Conservation (phyloP, 2,329 filamentous ascomycete species). For the Zymoseptoria crescenta region DNA sequence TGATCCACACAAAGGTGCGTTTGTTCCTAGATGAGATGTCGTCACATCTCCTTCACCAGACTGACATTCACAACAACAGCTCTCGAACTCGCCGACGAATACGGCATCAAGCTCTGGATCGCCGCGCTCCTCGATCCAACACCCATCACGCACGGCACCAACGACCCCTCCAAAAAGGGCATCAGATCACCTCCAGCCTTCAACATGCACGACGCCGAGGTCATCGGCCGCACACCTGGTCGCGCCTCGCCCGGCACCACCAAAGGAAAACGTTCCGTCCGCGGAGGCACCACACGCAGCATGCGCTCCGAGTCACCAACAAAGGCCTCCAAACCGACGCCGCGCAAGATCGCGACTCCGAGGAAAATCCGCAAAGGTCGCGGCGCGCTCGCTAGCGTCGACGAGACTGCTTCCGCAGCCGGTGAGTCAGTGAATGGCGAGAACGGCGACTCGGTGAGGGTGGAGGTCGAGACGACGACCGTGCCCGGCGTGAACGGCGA, state of each 20-base stretch:
- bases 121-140: conserved; percentile 83
- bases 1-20: conserved; percentile 59
- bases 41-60: conserved; percentile 1
- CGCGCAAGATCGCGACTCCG: conserved; percentile 44
- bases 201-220: conserved; percentile 31
- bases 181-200: conserved; percentile 79
- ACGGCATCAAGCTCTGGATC: conserved; percentile 79
- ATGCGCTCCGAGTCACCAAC: conserved; percentile 53
- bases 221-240: conserved; percentile 19
- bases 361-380: conserved; percentile 44
- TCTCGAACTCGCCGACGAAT: conserved; percentile 75
- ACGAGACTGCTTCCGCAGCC: conserved; percentile 21
- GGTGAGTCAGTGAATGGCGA: conserved; percentile 18
- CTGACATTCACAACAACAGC: conserved; percentile 44
- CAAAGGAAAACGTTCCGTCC: conserved; percentile 18
- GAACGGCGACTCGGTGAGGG: conserved; percentile 44
- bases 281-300: conserved; percentile 39
- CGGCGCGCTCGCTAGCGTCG: conserved; percentile 27
- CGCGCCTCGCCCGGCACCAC: conserved; percentile 12
- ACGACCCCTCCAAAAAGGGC: conserved; percentile 50
- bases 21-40: conserved; percentile 7
- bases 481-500: conserved; percentile 45
- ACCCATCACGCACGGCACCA: conserved; percentile 61
- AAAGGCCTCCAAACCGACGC: conserved; percentile 39
- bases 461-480: conserved; percentile 61